Conservation (phyloP, 768 basidiomycete species). For the Phlebiopsis gigantea region DNA sequence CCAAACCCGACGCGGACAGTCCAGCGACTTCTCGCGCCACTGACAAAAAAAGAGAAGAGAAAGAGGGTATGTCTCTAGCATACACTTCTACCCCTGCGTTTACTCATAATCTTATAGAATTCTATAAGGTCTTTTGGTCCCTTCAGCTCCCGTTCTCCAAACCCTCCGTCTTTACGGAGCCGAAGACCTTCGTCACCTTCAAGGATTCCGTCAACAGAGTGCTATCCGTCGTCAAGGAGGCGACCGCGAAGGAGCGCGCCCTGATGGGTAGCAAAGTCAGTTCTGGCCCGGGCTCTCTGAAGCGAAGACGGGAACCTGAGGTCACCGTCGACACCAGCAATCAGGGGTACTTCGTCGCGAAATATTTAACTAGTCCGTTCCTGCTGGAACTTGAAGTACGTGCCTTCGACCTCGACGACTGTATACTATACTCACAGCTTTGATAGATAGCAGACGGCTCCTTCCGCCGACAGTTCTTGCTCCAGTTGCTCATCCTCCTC, state of each 20-base stretch:
- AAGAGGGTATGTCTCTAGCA: constrained; percentile 42
- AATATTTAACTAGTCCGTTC: constrained; percentile 86
- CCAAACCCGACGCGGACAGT: constrained; percentile 10
- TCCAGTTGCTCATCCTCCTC: constrained; percentile 78
- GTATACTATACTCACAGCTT: not conserved
- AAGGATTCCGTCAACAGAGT: constrained; percentile 67
- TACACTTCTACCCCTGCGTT: not conserved
- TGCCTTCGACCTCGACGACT: not conserved
- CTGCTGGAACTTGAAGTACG: constrained; percentile 82
- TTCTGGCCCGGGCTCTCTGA: constrained; percentile 33
- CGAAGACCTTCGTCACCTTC: constrained; percentile 57
- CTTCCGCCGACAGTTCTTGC: constrained; percentile 89
- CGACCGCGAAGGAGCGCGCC: constrained; percentile 81
- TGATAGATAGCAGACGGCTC: constrained; percentile 79
- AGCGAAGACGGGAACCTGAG: constrained; percentile 64
- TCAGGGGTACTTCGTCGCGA: constrained; percentile 85
- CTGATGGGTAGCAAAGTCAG: constrained; percentile 71
- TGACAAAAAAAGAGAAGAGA: constrained; percentile 45
- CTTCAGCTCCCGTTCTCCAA: constrained; percentile 82
- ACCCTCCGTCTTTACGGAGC: constrained; percentile 61
- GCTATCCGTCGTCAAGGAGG: constrained; percentile 76
- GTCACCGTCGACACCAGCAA: constrained; percentile 41
- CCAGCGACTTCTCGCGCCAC: constrained; percentile 7
- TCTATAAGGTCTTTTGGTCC: constrained; percentile 89
- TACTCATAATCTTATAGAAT: constrained; percentile 37